Conservation (phyloP, 768 basidiomycete genomes). For the Amanita fuliginea region DNA sequence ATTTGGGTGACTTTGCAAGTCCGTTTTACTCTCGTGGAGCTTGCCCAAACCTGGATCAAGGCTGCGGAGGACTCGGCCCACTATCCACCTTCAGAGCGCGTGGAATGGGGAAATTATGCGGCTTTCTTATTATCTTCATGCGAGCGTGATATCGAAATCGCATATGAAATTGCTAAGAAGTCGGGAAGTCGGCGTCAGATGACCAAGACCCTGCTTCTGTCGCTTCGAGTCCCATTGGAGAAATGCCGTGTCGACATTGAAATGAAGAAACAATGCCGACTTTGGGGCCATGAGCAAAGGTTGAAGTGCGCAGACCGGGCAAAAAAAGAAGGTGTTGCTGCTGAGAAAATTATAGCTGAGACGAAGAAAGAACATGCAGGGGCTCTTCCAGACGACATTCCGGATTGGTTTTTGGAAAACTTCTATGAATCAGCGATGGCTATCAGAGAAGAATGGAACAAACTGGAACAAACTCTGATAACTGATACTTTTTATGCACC, state of each 20-base stretch:
- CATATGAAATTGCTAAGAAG: slow-evolving; percentile 31
- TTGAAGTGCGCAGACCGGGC: slow-evolving; percentile 14
- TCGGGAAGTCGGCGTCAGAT: slow-evolving; percentile 45
- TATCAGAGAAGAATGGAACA: slow-evolving; percentile 37
- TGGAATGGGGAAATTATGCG: slow-evolving; percentile 35
- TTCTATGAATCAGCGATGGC: slow-evolving; percentile 24
- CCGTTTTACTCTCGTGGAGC: slow-evolving; percentile 36
- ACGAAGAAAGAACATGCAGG: slow-evolving; percentile 11
- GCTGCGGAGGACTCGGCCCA: slow-evolving; percentile 12
- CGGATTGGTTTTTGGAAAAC: slow-evolving; percentile 32
- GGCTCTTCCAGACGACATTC: slow-evolving; percentile 15
- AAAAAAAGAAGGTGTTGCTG: slow-evolving; percentile 3
- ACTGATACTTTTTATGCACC: slow-evolving; percentile 37
- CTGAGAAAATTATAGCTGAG: slow-evolving; percentile 6
- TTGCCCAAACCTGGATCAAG: slow-evolving; percentile 32
- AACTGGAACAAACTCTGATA: slow-evolving; percentile 26
- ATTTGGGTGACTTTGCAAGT: slow-evolving; percentile 43
- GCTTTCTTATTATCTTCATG: slow-evolving; percentile 37
- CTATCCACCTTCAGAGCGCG: slow-evolving; percentile 18
- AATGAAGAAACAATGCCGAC: slow-evolving; percentile 19
- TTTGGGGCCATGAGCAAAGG: slow-evolving; percentile 12
- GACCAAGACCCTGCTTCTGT: slow-evolving; percentile 29
- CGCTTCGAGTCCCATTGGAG: slow-evolving; percentile 37
- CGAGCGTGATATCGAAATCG: slow-evolving; percentile 31
- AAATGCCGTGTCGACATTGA: slow-evolving; percentile 36